Base-by-base conservation (phyloP, 1,284 basidiomycete species). In the Volvariella volvacea region DNA sequence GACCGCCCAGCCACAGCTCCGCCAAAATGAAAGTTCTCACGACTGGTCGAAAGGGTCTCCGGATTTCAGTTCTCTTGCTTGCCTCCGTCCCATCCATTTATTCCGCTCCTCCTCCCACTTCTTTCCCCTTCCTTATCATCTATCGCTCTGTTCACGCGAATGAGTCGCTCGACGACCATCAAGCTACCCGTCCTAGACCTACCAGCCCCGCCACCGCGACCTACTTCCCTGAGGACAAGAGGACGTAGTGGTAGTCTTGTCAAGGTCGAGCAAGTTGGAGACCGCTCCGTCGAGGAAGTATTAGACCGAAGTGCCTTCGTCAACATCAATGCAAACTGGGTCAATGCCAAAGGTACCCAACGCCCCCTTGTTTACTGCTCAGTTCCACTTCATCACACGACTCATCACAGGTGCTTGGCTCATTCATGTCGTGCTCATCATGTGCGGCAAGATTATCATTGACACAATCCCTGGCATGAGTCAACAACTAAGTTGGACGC, bases 301-400 rank as follows among this genome's bases (percentile, higher is more conserved):
- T 76, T 90, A 16, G 92, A 94, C 66, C 78, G 89, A 53, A 83
- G 81, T 50, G 79, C 83, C 36, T 92, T 89, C 55, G 76, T 80
- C 42, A 97, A 98, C 62, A 80, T 91, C 55, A 99, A 99, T 63
- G 93, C 92, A 7, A 85, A 93, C 58, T 99, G 95, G 95, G 96
- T 99, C 58, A 97, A 99, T 61, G 83, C 89, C 50, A 99, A 99
- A 68, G 95, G 94, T 92, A 42, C 12, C 6, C 25, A 28, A 28
- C 47, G 78, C 12, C 22, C 40, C 10, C n/a, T 16, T 37, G 31
- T 22, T 4, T 25, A 30, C 16, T 42, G 17, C 30, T 33, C 19
- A 47, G 22, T 32, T 20, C 41, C 22, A 37, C 21, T 21, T 31
- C 25, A 28, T 36, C 36, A 41, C 33, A 41, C 55, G 39, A 52